Evolutionary conservation across 495 filamentous ascomycete genomes (phyloP).

Genomic region (Gamarada debralockiae): DNA sequence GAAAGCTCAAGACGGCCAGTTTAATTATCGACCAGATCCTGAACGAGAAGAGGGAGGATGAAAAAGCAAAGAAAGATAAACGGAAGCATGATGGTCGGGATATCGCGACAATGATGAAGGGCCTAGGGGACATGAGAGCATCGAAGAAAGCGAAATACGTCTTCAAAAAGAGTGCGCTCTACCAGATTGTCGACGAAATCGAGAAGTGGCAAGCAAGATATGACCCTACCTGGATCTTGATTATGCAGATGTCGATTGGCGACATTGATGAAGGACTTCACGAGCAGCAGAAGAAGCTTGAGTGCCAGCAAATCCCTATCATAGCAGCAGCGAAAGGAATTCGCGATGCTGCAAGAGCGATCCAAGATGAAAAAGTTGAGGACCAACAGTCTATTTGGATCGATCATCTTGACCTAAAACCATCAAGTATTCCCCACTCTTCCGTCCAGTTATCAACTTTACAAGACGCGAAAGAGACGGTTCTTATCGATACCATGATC

Average conservation of each 20-base stretch:
- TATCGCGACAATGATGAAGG: not conserved
- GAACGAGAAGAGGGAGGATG: not conserved
- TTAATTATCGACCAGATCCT: conserved; percentile 15
- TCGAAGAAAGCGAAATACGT: conserved; percentile 24
- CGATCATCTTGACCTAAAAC: conserved; percentile 12
- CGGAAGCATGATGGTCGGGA: conserved; percentile 2
- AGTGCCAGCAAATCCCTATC: conserved; percentile 2
- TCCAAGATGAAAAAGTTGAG: not conserved
- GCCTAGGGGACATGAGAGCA: not conserved
- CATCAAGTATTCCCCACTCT: conserved; percentile 15
- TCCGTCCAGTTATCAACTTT: conserved; percentile 15
- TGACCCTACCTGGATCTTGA: conserved; percentile 38
- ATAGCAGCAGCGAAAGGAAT: conserved; percentile 8
- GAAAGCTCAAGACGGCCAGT: conserved; percentile 24
- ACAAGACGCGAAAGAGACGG: conserved; percentile 10
- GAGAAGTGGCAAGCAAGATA: conserved; percentile 37
- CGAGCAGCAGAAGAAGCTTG: conserved; percentile 1
- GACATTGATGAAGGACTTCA: conserved; percentile 27
- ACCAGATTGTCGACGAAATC: conserved; percentile 24
- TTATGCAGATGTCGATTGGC: conserved; percentile 29
- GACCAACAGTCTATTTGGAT: conserved; percentile 9
- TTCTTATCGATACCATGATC: conserved; percentile 25
- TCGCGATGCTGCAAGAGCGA: conserved; percentile 9
- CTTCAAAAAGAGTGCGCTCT: conserved; percentile 19
- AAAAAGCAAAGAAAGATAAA: conserved; percentile 11